Percentiles rank a stretch among this genome's conserved stretches.
Evolutionary conservation across 139 green algal species (phyloP).

Genomic region (Micractinium conductrix): DNA sequence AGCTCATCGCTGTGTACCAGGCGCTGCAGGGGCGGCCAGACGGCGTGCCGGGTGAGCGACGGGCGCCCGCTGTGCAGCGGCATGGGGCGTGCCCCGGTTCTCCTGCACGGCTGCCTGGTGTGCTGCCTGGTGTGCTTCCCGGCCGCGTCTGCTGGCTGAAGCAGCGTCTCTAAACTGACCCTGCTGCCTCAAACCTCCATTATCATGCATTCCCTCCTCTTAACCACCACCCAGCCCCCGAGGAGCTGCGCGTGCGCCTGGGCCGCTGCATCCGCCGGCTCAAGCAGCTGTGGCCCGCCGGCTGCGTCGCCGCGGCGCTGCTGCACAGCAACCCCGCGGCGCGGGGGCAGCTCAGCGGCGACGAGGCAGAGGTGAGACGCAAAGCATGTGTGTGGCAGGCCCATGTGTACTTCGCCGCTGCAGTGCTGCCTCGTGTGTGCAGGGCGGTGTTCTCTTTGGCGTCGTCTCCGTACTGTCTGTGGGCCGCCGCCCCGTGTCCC

Average conservation of each 20-base stretch:
- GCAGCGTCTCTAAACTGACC: neutral
- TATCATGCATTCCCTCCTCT: neutral
- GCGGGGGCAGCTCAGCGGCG: too few species aligned
- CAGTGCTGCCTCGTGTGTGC: too few species aligned
- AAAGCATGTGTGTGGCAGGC: too few species aligned
- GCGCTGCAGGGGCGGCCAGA: slow-evolving; percentile 39
- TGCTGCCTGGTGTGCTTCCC: too few species aligned
- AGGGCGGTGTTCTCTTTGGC: slow-evolving; percentile 7
- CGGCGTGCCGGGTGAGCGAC: slow-evolving; percentile 5
- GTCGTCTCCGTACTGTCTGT: too few species aligned
- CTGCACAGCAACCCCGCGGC: slow-evolving; percentile 43
- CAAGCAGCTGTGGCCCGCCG: slow-evolving; percentile 69
- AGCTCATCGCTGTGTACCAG: slow-evolving; percentile 50
- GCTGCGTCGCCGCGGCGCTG: slow-evolving; percentile 52
- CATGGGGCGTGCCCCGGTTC: too few species aligned
- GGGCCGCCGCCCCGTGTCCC: too few species aligned
- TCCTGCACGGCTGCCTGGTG: too few species aligned
- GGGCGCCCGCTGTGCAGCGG: too few species aligned
- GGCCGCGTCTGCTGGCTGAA: neutral
- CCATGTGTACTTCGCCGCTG: too few species aligned
- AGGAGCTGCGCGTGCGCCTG: slow-evolving; percentile 55
- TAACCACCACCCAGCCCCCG: neutral
- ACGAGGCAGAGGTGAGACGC: too few species aligned
- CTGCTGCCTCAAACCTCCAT: too few species aligned
- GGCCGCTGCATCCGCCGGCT: slow-evolving; percentile 64